Evolutionary conservation across 169 alveolate genomes (phyloP).

Genomic region (Perkinsus olseni): DNA sequence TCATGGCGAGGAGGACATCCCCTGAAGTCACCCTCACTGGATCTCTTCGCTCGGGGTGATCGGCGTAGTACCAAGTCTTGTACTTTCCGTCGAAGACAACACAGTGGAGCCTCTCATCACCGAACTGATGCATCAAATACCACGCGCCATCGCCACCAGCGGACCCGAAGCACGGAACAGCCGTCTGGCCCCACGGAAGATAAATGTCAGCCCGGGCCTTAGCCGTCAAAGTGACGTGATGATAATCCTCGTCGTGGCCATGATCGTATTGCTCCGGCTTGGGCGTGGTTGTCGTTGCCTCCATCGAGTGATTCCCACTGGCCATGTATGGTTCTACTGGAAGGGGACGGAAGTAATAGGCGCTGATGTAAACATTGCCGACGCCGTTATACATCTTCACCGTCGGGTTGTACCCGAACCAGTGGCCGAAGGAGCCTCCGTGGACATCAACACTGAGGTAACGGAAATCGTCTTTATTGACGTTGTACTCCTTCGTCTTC

Average conservation of each 20-base stretch:
- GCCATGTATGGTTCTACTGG: background rate
- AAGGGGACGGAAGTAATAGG: background rate
- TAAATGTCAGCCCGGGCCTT: background rate
- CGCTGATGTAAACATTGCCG: background rate
- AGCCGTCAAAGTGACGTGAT: background rate
- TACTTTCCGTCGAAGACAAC: background rate
- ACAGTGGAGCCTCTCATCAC: background rate
- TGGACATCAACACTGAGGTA: background rate
- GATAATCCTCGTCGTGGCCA: background rate
- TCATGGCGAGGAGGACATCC: background rate
- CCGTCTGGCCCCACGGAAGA: background rate
- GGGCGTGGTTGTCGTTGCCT: background rate
- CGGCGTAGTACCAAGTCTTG: background rate
- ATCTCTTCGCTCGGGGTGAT: background rate
- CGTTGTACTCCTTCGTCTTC: background rate
- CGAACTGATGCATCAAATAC: background rate
- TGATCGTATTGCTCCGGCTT: background rate
- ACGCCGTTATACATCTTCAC: background rate
- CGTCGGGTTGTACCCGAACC: background rate
- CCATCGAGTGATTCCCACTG: background rate
- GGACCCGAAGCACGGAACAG: background rate
- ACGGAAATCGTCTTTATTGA: background rate
- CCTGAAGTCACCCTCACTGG: background rate
- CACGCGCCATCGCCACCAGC: background rate
- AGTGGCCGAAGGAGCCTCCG: background rate